Conservation (phyloP, 371 early-diverging fungal genomes). For the Apophysomyces elegans region DNA sequence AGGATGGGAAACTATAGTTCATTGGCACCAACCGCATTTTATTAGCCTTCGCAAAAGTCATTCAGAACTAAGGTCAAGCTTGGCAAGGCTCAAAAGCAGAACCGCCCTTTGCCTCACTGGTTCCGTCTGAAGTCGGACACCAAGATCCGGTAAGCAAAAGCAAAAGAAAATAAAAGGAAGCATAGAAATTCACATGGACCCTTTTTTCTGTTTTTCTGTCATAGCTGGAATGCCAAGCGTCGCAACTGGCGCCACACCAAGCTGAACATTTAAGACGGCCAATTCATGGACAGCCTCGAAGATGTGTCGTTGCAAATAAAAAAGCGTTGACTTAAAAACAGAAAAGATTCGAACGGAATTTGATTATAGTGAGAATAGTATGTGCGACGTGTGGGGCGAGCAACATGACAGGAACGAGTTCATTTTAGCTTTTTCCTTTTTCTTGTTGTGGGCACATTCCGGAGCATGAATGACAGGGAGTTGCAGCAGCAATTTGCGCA, state of each 20-base stretch:
- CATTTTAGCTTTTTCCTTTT: not conserved
- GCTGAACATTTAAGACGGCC: slow-evolving; percentile 82
- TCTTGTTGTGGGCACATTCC: not conserved
- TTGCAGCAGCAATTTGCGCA: not conserved
- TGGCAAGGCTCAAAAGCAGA: slow-evolving; percentile 98
- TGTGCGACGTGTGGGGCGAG: not conserved
- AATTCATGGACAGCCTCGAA: not conserved
- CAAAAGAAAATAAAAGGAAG: not conserved
- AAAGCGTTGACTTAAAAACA: too few relatives aligned
- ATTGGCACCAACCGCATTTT: slow-evolving; percentile 3
- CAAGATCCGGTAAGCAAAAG: slow-evolving; percentile 79
- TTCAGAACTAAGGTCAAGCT: slow-evolving; percentile 97
- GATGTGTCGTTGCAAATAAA: not conserved
- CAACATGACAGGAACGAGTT: not conserved
- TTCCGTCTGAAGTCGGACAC: slow-evolving; percentile 95
- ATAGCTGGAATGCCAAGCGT: slow-evolving; percentile 97
- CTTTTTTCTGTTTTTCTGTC: not conserved
- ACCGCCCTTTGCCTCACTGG: slow-evolving; percentile 98
- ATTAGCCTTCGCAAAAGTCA: slow-evolving; percentile 92
- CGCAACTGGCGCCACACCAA: slow-evolving; percentile 99
- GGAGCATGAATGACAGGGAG: not conserved
- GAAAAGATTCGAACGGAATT: not conserved
- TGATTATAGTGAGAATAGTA: not conserved
- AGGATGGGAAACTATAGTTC: not conserved
- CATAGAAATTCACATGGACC: not conserved